These are phyloP conservation scores for Trametes gibbosa DNA, from an alignment of 768 basidiomycete species.

Conservation along the genomic window DNA sequence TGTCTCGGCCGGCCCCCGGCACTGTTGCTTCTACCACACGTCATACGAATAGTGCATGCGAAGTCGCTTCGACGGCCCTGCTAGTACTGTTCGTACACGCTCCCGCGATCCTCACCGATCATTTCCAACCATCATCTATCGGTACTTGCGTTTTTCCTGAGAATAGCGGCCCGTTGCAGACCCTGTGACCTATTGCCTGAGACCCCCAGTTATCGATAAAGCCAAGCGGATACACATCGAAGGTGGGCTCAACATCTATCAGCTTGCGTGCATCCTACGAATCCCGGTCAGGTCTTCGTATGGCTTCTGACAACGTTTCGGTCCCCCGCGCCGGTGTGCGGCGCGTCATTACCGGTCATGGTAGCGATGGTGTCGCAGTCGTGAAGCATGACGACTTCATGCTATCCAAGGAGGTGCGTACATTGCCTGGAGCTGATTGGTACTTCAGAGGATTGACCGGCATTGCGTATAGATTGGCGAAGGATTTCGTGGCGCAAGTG, in stretches of 20 bases:
- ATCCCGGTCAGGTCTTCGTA: neutral
- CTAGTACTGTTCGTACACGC: no score
- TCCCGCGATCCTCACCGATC: no score
- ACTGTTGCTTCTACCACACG: no score
- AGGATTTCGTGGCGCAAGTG: constrained; percentile 30
- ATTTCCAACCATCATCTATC: no score
- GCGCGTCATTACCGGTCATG: constrained; percentile 52
- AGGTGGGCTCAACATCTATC: neutral
- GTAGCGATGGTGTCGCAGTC: constrained; percentile 39
- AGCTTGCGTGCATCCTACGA: neutral
- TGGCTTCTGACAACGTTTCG: constrained; percentile 14
- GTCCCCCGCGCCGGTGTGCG: constrained; percentile 38
- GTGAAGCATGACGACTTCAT: constrained; percentile 36
- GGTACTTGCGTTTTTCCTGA: no score
- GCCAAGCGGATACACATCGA: neutral
- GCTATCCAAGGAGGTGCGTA: constrained; percentile 26
- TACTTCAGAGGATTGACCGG: neutral
- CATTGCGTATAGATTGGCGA: constrained; percentile 21
- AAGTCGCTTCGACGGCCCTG: neutral
- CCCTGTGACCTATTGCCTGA: neutral
- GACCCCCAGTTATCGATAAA: neutral
- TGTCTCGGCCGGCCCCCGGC: no score
- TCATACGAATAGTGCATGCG: neutral
- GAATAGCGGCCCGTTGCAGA: neutral
- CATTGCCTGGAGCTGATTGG: neutral